Conservation (phyloP, 306 rosid genomes). For the Vigna nakashimae region DNA sequence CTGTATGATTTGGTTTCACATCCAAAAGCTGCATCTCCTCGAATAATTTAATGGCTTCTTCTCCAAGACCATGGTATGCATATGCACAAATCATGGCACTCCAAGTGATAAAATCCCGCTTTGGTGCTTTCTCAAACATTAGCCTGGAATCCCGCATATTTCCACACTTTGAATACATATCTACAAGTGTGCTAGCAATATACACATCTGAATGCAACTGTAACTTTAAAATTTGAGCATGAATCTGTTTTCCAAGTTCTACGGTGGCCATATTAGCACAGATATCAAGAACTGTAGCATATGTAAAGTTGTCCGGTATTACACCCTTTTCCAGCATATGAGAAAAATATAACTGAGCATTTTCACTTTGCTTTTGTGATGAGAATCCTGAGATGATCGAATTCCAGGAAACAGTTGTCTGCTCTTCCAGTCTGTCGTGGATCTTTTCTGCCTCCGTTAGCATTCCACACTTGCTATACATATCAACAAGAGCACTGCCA, state of each 20-base stretch:
- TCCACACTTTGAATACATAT: conserved; percentile 93
- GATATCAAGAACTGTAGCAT: conserved; percentile 79
- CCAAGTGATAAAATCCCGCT: conserved; percentile 85
- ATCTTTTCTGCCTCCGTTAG: conserved; percentile 82
- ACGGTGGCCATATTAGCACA: conserved; percentile 86
- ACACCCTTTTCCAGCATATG: conserved; percentile 73
- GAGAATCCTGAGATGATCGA: conserved; percentile 89
- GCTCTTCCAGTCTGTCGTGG: conserved; percentile 65
- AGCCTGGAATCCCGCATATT: conserved; percentile 71
- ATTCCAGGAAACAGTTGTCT: conserved; percentile 81
- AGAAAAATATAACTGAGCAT: conserved; percentile 76
- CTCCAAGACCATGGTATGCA: conserved; percentile 81
- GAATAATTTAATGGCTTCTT: conserved; percentile 72
- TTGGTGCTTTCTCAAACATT: conserved; percentile 77
- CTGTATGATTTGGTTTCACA: conserved; percentile 72
- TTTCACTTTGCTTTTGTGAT: conserved; percentile 68
- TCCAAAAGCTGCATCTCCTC: conserved; percentile 72
- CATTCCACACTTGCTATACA: conserved; percentile 88
- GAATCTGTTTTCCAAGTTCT: conserved; percentile 91
- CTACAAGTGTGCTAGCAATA: conserved; percentile 82
- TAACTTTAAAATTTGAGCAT: conserved; percentile 77
- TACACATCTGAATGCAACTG: conserved; percentile 74
- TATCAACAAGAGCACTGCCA: conserved; percentile 85
- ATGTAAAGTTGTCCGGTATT: conserved; percentile 83
- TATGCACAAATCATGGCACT: conserved; percentile 91